These are phyloP conservation scores for Apiosordaria backusii DNA, from an alignment of 495 filamentous ascomycete species.

Conservation along the genomic window DNA sequence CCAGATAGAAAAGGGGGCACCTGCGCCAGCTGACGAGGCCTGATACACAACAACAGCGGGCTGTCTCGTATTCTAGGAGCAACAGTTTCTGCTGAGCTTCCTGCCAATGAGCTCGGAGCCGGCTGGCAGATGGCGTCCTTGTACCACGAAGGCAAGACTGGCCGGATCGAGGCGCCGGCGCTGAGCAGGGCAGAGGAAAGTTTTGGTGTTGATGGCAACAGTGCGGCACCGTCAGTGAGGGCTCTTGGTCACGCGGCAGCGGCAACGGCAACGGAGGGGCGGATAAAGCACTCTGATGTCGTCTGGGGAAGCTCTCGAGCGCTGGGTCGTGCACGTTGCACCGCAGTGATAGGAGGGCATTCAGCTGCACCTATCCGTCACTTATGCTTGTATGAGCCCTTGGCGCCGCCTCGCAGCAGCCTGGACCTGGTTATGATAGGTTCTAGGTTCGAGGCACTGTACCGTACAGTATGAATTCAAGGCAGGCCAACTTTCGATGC, in stretches of 20 bases:
- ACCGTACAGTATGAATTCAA: not conserved
- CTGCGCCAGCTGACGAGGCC: slow-evolving; percentile 32
- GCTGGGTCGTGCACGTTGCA: slow-evolving; percentile 24
- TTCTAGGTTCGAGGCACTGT: not conserved
- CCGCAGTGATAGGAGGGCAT: slow-evolving; percentile 30
- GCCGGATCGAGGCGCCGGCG: slow-evolving; percentile 22
- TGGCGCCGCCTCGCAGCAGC: slow-evolving; percentile 27
- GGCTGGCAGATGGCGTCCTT: slow-evolving; percentile 41
- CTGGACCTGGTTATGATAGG: not conserved
- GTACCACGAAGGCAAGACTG: slow-evolving; percentile 39
- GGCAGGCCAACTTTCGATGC: slow-evolving; percentile 8
- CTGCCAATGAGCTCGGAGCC: slow-evolving; percentile 45
- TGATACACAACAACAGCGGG: slow-evolving; percentile 34
- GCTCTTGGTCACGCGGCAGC: not conserved
- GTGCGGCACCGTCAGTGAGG: no score
- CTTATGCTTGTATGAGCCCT: slow-evolving; percentile 30
- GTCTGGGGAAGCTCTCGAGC: slow-evolving; percentile 20
- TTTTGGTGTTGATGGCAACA: slow-evolving; percentile 29
- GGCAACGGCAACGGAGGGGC: slow-evolving; percentile 36
- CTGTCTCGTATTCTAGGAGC: slow-evolving; percentile 35
- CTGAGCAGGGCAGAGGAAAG: slow-evolving; percentile 31
- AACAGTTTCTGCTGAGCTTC: slow-evolving; percentile 8
- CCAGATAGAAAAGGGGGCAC: slow-evolving; percentile 9
- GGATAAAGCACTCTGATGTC: slow-evolving; percentile 40
- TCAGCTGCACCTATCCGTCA: slow-evolving; percentile 36